These are phyloP conservation scores for Globisporangium solare DNA, from an alignment of 352 stramenopile species.

Conservation along the genomic window DNA sequence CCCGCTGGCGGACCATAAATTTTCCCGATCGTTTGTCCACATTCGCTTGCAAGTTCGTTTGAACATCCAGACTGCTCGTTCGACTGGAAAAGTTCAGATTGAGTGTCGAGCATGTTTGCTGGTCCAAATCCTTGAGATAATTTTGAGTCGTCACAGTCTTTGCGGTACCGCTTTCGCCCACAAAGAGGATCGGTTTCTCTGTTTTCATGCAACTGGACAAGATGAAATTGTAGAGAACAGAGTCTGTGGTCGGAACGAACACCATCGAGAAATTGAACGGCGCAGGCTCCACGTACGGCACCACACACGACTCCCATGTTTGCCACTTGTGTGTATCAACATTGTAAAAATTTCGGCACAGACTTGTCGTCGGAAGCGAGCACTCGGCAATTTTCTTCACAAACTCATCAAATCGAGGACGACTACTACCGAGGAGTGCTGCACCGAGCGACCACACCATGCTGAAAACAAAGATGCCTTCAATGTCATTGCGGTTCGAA, in stretches of 20 bases:
- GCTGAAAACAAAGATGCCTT: slow-evolving; percentile 92
- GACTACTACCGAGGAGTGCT: slow-evolving; percentile 73
- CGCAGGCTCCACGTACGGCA: slow-evolving; percentile 86
- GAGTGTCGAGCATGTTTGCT: slow-evolving; percentile 60
- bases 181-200: slow-evolving; percentile 90
- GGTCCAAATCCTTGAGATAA: slow-evolving; percentile 85
- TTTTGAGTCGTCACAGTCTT: slow-evolving; percentile 96
- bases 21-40: slow-evolving; percentile 95
- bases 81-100: slow-evolving; percentile 93
- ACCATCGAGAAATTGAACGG: slow-evolving; percentile 94
- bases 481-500: slow-evolving; percentile 58
- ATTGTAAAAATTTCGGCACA: slow-evolving; percentile 92
- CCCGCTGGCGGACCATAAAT: slow-evolving; percentile 92
- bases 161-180: slow-evolving; percentile 92
- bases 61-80: slow-evolving; percentile 91
- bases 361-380: slow-evolving; percentile 60
- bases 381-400: slow-evolving; percentile 83
- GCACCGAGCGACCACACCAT: slow-evolving; percentile 92
- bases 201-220: slow-evolving; percentile 84
- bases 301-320: slow-evolving; percentile 82
- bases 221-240: slow-evolving; percentile 92
- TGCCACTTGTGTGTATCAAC: slow-evolving; percentile 88
- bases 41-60: slow-evolving; percentile 93
- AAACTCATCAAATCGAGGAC: slow-evolving; percentile 88
- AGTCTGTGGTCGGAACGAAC: slow-evolving; percentile 95